A percentile compares a stretch with the other conserved stretches of the same genome.
Evolutionary conservation across 2,329 filamentous ascomycete species (phyloP).

Genomic region (Cercospora zeina): DNA sequence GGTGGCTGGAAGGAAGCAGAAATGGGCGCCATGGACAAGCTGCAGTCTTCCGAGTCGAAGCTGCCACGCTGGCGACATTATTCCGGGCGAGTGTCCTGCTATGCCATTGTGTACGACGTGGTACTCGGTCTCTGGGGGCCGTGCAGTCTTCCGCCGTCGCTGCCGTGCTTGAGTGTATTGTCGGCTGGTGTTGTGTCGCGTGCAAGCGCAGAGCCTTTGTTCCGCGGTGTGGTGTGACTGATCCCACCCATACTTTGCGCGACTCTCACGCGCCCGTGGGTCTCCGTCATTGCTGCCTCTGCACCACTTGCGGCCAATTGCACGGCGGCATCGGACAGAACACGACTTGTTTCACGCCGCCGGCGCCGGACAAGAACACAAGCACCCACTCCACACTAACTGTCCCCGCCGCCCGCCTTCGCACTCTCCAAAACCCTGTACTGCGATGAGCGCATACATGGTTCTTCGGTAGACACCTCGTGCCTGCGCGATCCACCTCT

Average conservation of each 20-base stretch:
- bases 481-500: conserved; percentile 14
- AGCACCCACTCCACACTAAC: background rate
- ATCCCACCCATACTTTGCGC: conserved; percentile 6
- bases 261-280: background rate
- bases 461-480: conserved; percentile 18
- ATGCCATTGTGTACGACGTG: background rate
- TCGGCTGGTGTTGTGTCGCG: conserved; percentile 3
- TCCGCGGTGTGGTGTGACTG: background rate
- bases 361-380: conserved; percentile 5
- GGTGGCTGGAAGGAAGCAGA: background rate
- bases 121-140: background rate
- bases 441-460: conserved; percentile 23
- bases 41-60: conserved; percentile 2
- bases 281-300: conserved; percentile 1
- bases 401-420: conserved; percentile 11
- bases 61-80: background rate
- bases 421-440: conserved; percentile 13
- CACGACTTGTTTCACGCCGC: conserved; percentile 14
- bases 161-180: background rate
- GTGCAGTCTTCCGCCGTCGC: background rate
- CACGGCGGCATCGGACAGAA: conserved; percentile 4
- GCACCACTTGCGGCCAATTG: conserved; percentile 10
- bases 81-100: background rate
- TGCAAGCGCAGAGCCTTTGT: background rate
- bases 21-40: background rate